These are phyloP conservation scores for Plantago ovata DNA, from an alignment of 257 asterid genomes.

Conservation along the genomic window DNA sequence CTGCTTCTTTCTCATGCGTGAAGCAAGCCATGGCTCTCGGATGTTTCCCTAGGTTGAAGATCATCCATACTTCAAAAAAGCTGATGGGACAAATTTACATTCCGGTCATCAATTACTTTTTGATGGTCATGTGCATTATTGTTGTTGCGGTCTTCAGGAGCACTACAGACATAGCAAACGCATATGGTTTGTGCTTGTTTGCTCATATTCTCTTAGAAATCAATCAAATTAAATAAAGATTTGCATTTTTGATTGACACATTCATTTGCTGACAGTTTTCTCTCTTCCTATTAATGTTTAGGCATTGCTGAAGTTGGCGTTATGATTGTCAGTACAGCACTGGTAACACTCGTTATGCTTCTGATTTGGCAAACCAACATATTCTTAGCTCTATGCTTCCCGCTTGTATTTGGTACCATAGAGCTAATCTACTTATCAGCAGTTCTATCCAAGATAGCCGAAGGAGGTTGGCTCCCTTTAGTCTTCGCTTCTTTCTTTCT, in stretches of 20 bases:
- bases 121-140: constrained; percentile 89
- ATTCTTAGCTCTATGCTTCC: constrained; percentile 62
- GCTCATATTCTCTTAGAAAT: neutral
- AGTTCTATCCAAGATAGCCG: constrained; percentile 69
- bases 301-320: constrained; percentile 99
- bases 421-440: constrained; percentile 82
- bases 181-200: constrained; percentile 59
- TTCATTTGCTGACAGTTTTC: neutral
- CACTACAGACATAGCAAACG: constrained; percentile 83
- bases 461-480: constrained; percentile 99
- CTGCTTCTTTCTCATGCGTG: constrained; percentile 93
- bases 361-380: constrained; percentile 85
- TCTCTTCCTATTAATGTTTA: constrained; percentile 17
- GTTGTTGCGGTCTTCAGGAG: constrained; percentile 86
- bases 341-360: constrained; percentile 90
- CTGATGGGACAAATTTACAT: constrained; percentile 92
- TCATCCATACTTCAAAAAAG: constrained; percentile 85
- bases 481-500: constrained; percentile 79
- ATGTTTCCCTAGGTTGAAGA: constrained; percentile 91
- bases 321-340: constrained; percentile 78
- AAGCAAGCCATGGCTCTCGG: constrained; percentile 98
- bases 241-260: neutral
- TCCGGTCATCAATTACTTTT: constrained; percentile 85
- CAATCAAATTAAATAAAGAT: neutral
- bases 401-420: constrained; percentile 62